Evolutionary conservation across 805 yeast genomes (phyloP).

Genomic region (Yamadazyma phyllophila): DNA sequence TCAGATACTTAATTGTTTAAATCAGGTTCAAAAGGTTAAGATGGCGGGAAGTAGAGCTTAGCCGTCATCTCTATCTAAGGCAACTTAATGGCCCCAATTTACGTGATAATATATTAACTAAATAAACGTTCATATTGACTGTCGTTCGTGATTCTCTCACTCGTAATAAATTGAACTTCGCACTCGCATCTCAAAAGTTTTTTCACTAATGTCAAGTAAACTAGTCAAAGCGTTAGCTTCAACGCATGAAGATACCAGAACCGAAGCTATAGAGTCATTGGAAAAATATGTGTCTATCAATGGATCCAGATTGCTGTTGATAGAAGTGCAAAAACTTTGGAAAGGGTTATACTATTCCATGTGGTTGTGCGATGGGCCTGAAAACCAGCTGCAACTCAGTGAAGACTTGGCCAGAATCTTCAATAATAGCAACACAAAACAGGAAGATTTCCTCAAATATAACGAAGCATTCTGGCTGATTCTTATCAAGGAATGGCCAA

Average conservation of each 20-base stretch:
- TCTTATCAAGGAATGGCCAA: conserved; percentile 77
- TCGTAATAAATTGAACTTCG: neutral
- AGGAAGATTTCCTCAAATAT: conserved; percentile 36
- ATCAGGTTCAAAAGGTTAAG: neutral
- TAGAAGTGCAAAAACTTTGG: conserved; percentile 84
- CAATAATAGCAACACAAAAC: conserved; percentile 39
- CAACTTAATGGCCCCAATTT: neutral
- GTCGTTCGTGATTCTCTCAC: too few relatives aligned
- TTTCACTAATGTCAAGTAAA: conserved; percentile 21
- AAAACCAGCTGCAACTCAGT: conserved; percentile 86
- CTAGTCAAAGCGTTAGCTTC: conserved; percentile 84
- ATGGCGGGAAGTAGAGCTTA: neutral
- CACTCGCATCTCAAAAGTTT: conserved; percentile 6
- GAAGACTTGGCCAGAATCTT: conserved; percentile 61
- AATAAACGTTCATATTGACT: neutral
- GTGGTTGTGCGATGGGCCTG: conserved; percentile 96
- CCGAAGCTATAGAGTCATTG: conserved; percentile 29
- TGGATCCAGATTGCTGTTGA: conserved; percentile 44
- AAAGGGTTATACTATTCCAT: conserved; percentile 91
- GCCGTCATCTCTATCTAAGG: neutral
- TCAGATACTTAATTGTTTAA: conserved; percentile 91
- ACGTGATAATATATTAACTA: neutral
- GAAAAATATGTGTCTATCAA: conserved; percentile 13
- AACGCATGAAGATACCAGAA: conserved; percentile 73
- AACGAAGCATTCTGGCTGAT: conserved; percentile 78